phyloP scores from a whole-genome alignment of 2,329 filamentous ascomycete genomes.

The Aspergillus sp. region DNA sequence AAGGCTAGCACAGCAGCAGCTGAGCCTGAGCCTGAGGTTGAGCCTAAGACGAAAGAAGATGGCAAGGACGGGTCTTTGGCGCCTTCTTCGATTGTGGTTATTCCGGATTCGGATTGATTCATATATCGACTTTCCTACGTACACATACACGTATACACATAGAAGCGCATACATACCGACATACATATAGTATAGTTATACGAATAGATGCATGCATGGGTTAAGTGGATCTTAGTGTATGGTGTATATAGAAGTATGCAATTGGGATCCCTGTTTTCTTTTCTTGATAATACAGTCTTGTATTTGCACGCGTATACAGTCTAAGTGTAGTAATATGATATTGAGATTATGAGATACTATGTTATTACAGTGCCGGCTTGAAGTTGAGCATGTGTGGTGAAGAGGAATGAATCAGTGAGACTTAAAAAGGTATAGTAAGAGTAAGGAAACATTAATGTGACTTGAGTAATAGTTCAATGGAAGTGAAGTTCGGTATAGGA shows the following conservation, averaged over 20 bases:
- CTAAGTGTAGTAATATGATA: too few relatives aligned
- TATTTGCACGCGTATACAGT: too few relatives aligned
- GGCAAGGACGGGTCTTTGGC: constrained; percentile 1
- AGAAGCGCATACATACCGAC: neutral
- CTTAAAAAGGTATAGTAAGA: neutral
- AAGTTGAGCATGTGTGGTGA: neutral
- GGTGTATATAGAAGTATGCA: too few relatives aligned
- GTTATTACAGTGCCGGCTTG: too few relatives aligned
- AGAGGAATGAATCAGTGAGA: neutral
- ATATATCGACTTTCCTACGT: neutral
- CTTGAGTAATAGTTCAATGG: neutral
- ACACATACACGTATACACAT: neutral
- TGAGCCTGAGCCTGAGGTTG: too few relatives aligned
- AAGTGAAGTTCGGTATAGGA: neutral
- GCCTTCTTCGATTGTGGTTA: neutral
- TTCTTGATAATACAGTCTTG: too few relatives aligned
- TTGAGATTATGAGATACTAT: too few relatives aligned
- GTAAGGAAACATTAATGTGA: too few relatives aligned
- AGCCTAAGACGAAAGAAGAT: too few relatives aligned
- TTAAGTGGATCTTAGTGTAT: too few relatives aligned
- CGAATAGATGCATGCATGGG: too few relatives aligned
- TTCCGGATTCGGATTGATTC: neutral
- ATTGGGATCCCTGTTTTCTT: too few relatives aligned
- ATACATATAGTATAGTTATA: neutral
- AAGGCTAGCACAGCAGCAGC: constrained; percentile 31